Conservation (phyloP, 1,284 basidiomycete species). For the Pseudozyma hubeiensis region DNA sequence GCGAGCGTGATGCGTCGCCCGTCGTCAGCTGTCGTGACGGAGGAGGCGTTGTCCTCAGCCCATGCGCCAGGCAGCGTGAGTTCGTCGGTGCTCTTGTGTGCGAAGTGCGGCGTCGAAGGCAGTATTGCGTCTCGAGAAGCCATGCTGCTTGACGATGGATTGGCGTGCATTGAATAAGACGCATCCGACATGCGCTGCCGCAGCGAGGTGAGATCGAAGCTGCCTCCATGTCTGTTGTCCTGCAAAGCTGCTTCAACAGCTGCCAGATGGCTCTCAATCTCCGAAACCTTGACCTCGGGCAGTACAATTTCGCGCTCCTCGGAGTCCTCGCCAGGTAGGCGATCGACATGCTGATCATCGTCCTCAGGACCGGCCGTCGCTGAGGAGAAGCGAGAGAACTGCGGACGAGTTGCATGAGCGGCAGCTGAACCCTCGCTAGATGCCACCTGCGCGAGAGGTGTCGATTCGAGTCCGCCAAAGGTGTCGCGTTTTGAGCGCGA, state of each 20-base stretch:
- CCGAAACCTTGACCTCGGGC: constrained; percentile 45
- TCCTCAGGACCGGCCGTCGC: constrained; percentile 14
- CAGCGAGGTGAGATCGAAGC: constrained; percentile 42
- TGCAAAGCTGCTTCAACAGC: constrained; percentile 48
- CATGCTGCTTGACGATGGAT: constrained; percentile 37
- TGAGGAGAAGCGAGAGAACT: constrained; percentile 32
- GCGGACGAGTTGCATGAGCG: constrained; percentile 14
- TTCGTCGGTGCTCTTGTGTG: constrained; percentile 29
- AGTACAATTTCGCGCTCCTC: constrained; percentile 33
- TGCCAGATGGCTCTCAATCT: constrained; percentile 46
- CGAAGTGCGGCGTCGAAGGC: constrained; percentile 2
- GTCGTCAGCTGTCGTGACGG: constrained; percentile 32
- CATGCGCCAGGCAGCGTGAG: constrained; percentile 42
- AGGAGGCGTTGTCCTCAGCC: constrained; percentile 28
- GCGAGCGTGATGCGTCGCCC: constrained; percentile 43
- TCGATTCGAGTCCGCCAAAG: constrained; percentile 32
- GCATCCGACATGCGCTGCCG: constrained; percentile 43
- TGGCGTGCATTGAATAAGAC: constrained; percentile 28
- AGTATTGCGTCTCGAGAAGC: constrained; percentile 30
- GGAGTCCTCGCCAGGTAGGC: constrained; percentile 9
- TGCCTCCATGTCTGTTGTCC: constrained; percentile 40
- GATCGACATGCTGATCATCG: not conserved
- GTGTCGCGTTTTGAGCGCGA: constrained; percentile 29
- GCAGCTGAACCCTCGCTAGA: constrained; percentile 2
- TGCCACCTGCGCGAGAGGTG: constrained; percentile 3